Evolutionary conservation across 1,139 yeast genomes (phyloP).

Genomic region (Arxiozyma telluris): DNA sequence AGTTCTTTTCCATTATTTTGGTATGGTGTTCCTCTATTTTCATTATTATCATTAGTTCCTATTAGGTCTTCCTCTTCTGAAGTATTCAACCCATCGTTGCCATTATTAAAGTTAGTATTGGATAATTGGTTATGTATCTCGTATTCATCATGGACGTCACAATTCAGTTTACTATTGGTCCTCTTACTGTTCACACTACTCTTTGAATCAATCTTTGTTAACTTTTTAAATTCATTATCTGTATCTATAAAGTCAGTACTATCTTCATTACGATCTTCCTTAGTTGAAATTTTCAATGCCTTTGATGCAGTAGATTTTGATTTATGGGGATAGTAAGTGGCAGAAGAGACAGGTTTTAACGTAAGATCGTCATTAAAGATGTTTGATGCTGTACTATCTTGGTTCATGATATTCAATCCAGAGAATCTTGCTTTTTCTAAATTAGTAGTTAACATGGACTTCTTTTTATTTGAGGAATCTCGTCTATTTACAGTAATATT

Average conservation of each 20-base stretch:
- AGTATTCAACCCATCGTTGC: background rate
- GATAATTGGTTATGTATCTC: background rate
- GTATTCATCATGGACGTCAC: background rate
- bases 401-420: background rate
- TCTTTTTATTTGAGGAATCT: background rate
- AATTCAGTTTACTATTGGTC: background rate
- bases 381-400: background rate
- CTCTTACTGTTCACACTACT: background rate
- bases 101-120: background rate
- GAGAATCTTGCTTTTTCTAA: background rate
- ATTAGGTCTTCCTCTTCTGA: background rate
- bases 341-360: conserved; percentile 51
- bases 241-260: background rate
- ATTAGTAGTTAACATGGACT: background rate
- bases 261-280: background rate
- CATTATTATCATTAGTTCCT: background rate
- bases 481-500: background rate
- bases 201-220: background rate
- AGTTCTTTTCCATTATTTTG: background rate
- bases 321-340: conserved; percentile 59
- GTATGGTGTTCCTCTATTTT: no score
- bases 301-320: conserved; percentile 17
- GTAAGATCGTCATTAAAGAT: conserved; percentile 11
- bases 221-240: background rate
- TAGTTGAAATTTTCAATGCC: background rate